Conservation (phyloP, 2,329 filamentous ascomycete species). For the Juglanconis juglandina region DNA sequence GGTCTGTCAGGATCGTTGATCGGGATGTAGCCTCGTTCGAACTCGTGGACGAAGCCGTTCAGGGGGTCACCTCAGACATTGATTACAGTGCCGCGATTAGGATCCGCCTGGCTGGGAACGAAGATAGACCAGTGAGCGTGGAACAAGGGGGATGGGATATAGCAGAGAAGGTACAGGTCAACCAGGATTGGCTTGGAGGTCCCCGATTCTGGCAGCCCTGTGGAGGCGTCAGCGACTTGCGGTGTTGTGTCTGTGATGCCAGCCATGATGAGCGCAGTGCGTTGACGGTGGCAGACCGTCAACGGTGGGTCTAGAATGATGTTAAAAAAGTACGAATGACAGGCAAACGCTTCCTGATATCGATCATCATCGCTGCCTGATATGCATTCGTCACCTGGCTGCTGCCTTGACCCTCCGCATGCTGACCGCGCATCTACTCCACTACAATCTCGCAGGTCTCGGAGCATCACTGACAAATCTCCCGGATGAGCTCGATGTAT, state of each 20-base stretch:
- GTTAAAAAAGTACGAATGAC: not conserved
- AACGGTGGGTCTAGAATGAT: not conserved
- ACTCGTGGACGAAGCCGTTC: conserved; percentile 8
- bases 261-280: not conserved
- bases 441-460: not conserved
- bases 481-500: conserved; percentile 35
- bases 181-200: not conserved
- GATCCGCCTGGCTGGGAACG: not conserved
- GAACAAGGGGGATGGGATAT: conserved; percentile 10
- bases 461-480: conserved; percentile 18
- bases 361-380: not conserved
- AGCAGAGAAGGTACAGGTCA: conserved; percentile 8
- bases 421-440: not conserved
- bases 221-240: not conserved
- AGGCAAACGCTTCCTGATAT: not conserved
- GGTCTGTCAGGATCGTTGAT: conserved; percentile 6
- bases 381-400: not conserved
- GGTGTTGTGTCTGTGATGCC: not conserved
- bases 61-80: conserved; percentile 10
- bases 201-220: no score
- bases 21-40: conserved; percentile 9
- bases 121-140: conserved; percentile 8
- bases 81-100: conserved; percentile 2
- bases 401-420: not conserved
- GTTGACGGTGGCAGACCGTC: not conserved